These are phyloP conservation scores for Leptomonas pyrrhocoris DNA, from an alignment of 208 protist genomes.

Conservation along the genomic window DNA sequence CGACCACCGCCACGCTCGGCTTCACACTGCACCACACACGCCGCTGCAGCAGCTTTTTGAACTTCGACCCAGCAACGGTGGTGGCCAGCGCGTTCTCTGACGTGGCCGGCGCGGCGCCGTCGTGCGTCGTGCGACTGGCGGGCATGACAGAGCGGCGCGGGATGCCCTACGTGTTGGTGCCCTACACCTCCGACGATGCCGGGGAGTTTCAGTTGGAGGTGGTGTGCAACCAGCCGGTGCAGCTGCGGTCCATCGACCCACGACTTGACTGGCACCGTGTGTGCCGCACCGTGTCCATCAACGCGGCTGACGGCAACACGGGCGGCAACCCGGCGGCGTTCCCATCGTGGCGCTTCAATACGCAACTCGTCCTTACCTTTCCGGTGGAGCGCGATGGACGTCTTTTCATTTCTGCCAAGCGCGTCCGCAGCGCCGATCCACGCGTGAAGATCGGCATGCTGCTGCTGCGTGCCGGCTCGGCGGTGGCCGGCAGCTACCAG, in stretches of 20 bases:
- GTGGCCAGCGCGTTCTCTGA: constrained; percentile 32
- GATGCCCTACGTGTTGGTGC: constrained; percentile 89
- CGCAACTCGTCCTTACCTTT: constrained; percentile 77
- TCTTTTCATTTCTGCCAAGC: constrained; percentile 60
- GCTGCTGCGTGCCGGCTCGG: constrained; percentile 47
- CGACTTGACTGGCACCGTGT: constrained; percentile 75
- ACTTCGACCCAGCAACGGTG: constrained; percentile 66
- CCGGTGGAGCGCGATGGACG: constrained; percentile 72
- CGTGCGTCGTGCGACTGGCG: constrained; percentile 51
- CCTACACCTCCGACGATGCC: constrained; percentile 42
- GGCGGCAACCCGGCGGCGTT: constrained; percentile 73
- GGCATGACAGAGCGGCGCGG: constrained; percentile 78
- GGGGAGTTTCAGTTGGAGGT: constrained; percentile 64
- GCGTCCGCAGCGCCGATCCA: constrained; percentile 45
- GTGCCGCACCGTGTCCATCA: constrained; percentile 40
- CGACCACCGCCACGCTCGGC: constrained; percentile 42
- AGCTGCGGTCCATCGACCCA: constrained; percentile 59
- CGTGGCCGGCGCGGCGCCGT: constrained; percentile 6
- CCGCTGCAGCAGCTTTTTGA: constrained; percentile 67
- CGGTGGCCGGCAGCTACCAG: constrained; percentile 51
- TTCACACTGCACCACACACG: constrained; percentile 77
- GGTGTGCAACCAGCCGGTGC: constrained; percentile 59
- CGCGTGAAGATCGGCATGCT: constrained; percentile 70
- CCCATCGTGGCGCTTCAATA: constrained; percentile 88
- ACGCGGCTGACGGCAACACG: constrained; percentile 52